These are phyloP conservation scores for Schizosaccharomyces pombe DNA, from an alignment of 805 yeast species.

Conservation along the genomic window DNA sequence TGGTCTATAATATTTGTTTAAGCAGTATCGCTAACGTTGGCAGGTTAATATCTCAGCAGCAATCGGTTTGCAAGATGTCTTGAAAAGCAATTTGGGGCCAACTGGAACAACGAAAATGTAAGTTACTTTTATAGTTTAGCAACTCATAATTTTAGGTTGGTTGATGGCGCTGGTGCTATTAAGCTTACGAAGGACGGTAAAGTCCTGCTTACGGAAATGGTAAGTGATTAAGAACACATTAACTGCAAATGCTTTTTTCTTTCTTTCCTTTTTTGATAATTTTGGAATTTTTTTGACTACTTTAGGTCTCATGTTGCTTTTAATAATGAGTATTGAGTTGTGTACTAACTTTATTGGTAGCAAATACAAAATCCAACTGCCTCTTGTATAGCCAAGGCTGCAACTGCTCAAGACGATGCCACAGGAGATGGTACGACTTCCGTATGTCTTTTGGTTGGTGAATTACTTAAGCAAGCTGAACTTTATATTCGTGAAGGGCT, in stretches of 20 bases:
- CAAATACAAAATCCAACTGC: conserved; percentile 24
- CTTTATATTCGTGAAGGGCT: conserved; percentile 79
- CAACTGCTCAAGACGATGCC: conserved; percentile 94
- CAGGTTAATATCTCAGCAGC: conserved; percentile 81
- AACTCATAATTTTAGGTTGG: conserved; percentile 21
- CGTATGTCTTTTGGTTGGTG: conserved; percentile 84
- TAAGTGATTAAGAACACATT: background rate
- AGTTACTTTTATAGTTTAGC: background rate
- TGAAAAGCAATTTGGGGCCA: conserved; percentile 84
- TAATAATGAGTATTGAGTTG: background rate
- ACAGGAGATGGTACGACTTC: conserved; percentile 99
- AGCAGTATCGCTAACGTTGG: background rate
- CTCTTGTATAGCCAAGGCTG: conserved; percentile 56
- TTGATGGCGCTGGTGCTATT: conserved; percentile 88
- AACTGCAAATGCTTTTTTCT: conserved; percentile 35
- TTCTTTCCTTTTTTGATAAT: background rate
- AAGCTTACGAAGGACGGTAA: conserved; percentile 94
- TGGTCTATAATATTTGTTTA: background rate
- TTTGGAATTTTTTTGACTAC: background rate
- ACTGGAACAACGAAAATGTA: conserved; percentile 84
- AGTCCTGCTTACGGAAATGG: conserved; percentile 75
- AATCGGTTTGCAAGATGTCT: conserved; percentile 80
- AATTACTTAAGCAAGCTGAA: conserved; percentile 80
- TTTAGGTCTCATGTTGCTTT: too few relatives aligned
- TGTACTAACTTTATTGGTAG: background rate